A percentile compares a stretch with the other conserved stretches of the same genome.
These are phyloP conservation scores for Marvania coccoides DNA, from an alignment of 139 green algal genomes.

Conservation along the genomic window DNA sequence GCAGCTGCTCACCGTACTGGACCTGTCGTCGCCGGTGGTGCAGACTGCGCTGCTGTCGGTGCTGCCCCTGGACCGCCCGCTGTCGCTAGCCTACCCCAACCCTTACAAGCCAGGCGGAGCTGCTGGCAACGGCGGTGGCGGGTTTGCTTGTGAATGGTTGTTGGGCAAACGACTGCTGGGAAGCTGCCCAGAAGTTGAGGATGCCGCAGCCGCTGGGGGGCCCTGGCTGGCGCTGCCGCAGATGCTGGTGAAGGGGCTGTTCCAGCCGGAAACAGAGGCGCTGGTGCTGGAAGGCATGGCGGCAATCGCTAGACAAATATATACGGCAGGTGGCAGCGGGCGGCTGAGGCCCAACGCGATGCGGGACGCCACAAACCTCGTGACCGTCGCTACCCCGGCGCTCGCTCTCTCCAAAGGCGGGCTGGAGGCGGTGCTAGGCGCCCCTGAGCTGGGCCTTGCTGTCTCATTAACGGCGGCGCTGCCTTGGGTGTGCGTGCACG, in stretches of 20 bases:
- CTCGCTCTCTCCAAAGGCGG: no score
- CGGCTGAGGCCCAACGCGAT: not conserved
- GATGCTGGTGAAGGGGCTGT: slow-evolving; percentile 77
- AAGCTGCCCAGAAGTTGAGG: not conserved
- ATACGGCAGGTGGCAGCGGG: not conserved
- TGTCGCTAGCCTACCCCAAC: slow-evolving; percentile 6
- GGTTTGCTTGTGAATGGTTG: not conserved
- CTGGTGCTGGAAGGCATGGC: slow-evolving; percentile 42
- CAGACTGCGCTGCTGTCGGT: slow-evolving; percentile 69
- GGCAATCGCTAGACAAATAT: slow-evolving; percentile 19
- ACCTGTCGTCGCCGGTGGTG: slow-evolving; percentile 48
- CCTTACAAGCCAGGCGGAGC: not conserved
- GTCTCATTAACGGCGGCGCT: slow-evolving; percentile 57
- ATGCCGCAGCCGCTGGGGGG: not conserved
- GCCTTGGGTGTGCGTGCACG: slow-evolving; percentile 64
- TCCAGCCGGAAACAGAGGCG: slow-evolving; percentile 49
- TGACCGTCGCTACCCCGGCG: no score
- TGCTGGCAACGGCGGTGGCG: not conserved
- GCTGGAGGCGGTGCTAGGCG: slow-evolving; percentile 57
- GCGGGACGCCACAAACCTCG: not conserved
- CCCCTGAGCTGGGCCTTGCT: slow-evolving; percentile 48
- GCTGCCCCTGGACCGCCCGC: slow-evolving; percentile 19
- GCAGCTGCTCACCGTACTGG: slow-evolving; percentile 45
- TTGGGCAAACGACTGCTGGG: slow-evolving; percentile 19
- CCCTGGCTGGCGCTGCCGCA: slow-evolving; percentile 56